Conservation (phyloP, 768 basidiomycete species). For the Tylopilus subfusipes region DNA sequence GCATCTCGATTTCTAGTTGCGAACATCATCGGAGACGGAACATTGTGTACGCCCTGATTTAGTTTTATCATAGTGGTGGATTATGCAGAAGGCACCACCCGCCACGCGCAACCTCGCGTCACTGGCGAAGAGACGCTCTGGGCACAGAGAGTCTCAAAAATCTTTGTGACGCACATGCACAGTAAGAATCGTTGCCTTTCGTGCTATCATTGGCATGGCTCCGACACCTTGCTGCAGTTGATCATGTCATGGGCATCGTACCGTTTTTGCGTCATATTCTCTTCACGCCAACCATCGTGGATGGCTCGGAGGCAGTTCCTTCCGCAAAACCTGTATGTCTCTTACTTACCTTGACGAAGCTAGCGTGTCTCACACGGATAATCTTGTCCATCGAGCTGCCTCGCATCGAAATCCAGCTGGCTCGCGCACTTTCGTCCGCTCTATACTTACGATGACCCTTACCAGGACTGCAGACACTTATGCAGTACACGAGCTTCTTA, state of each 20-base stretch:
- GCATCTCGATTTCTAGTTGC: conserved; percentile 36
- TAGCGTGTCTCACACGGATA: background rate
- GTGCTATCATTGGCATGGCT: background rate
- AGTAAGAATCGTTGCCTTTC: conserved; percentile 35
- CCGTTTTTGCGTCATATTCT: conserved; percentile 62
- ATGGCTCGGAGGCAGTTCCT: conserved; percentile 5
- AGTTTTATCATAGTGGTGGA: conserved; percentile 58
- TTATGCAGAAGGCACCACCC: conserved; percentile 76
- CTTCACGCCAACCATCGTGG: conserved; percentile 38
- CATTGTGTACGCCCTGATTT: conserved; percentile 49
- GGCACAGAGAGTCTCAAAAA: conserved; percentile 51
- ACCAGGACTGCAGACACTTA: conserved; percentile 59
- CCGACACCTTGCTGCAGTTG: conserved; percentile 38
- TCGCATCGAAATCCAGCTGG: conserved; percentile 67
- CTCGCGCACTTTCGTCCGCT: conserved; percentile 69
- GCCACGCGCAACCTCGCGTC: conserved; percentile 51
- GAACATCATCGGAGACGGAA: conserved; percentile 49
- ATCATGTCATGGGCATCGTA: conserved; percentile 73
- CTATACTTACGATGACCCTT: conserved; percentile 64
- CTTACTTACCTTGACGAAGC: background rate
- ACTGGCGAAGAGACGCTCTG: conserved; percentile 34
- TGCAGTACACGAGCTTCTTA: conserved; percentile 76
- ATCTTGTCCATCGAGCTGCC: conserved; percentile 34
- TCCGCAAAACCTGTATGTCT: conserved; percentile 13
- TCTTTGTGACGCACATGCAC: conserved; percentile 87